A percentile compares a stretch with the other conserved stretches of the same genome.
Conservation (phyloP, 305 asterid species). For the Ilex paraguariensis region DNA sequence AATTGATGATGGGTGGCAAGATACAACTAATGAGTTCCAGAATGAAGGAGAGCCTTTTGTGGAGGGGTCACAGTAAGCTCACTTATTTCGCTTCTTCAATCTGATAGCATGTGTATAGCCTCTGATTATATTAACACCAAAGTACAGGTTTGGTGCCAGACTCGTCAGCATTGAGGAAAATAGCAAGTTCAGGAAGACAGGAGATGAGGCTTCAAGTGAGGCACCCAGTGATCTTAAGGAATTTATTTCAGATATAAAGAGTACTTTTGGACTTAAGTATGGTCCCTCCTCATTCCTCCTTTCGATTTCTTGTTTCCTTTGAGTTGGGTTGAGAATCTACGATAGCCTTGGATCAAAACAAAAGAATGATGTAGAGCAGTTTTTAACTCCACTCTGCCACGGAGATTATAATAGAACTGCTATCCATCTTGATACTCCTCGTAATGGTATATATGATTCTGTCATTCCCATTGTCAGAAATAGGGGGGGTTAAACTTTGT, state of each 20-base stretch:
- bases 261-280: conserved; percentile 45
- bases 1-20: conserved; percentile 69
- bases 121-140: conserved; percentile 1
- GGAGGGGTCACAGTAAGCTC: conserved; percentile 52
- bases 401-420: too few species aligned
- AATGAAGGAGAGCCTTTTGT: conserved; percentile 47
- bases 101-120: background rate
- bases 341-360: too few species aligned
- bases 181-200: conserved; percentile 30
- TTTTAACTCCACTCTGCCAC: too few species aligned
- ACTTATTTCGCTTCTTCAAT: conserved; percentile 3
- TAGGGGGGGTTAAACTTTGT: too few species aligned
- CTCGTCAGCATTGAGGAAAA: conserved; percentile 51
- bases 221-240: conserved; percentile 40
- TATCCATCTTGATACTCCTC: too few species aligned
- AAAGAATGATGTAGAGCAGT: too few species aligned
- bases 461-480: too few species aligned
- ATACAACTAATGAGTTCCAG: conserved; percentile 46
- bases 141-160: conserved; percentile 53
- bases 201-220: conserved; percentile 23
- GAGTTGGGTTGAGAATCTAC: background rate
- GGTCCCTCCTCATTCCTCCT: background rate
- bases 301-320: background rate
- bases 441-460: too few species aligned
- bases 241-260: conserved; percentile 48